Conservation (phyloP, 225 moss, liverwort and hornwort species). For the Lunularia cruciata region DNA sequence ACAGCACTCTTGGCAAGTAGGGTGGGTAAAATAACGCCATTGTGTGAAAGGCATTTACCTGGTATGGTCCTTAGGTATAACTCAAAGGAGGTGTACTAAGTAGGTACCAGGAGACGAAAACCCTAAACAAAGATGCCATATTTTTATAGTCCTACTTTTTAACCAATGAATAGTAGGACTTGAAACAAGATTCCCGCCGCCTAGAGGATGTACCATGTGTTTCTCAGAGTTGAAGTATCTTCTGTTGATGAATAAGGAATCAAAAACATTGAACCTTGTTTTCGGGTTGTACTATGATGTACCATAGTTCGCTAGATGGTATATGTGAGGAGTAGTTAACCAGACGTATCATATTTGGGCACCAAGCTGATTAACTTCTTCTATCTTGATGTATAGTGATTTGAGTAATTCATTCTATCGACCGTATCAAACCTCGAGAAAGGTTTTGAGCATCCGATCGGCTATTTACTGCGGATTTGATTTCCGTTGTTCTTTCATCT, state of each 20-base stretch:
- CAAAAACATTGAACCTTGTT: neutral
- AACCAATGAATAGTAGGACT: neutral
- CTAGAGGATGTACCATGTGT: constrained; percentile 7
- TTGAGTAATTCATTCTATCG: neutral
- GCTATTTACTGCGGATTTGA: too few relatives aligned
- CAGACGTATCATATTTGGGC: constrained; percentile 11
- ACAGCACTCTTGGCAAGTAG: constrained; percentile 33
- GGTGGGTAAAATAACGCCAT: neutral
- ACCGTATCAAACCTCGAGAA: neutral
- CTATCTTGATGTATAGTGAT: neutral
- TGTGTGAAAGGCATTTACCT: neutral
- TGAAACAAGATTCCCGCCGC: neutral
- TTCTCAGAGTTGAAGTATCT: neutral
- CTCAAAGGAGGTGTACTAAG: neutral
- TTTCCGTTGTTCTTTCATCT: too few relatives aligned
- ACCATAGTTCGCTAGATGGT: constrained; percentile 14
- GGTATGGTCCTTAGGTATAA: neutral
- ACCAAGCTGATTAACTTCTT: neutral
- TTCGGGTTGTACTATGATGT: constrained; percentile 8
- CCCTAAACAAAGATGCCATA: neutral
- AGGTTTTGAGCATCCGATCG: neutral
- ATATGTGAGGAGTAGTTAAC: neutral
- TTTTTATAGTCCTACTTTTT: neutral
- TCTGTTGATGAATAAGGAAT: neutral
- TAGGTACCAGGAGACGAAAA: neutral